Conservation (phyloP, 192 early-diverging fungal genomes). For the Linderina pennispora region DNA sequence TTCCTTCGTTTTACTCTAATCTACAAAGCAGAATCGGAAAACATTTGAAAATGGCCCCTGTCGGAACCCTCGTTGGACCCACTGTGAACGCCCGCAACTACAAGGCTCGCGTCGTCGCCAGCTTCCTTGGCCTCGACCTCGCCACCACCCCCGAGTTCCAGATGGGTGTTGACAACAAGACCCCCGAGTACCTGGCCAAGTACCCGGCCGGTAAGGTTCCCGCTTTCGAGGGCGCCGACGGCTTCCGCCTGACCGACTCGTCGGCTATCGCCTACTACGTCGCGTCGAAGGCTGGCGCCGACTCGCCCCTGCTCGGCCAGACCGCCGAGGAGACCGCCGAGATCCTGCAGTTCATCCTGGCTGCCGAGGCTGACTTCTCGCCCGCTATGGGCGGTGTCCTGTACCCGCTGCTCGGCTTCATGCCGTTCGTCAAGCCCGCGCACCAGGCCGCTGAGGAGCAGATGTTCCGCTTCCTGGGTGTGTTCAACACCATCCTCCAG, state of each 20-base stretch:
- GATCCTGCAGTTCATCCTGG: constrained; percentile 60
- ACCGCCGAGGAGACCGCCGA: constrained; percentile 51
- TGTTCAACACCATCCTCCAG: constrained; percentile 73
- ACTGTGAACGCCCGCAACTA: constrained; percentile 33
- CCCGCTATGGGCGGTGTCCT: constrained; percentile 42
- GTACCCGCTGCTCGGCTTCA: constrained; percentile 42
- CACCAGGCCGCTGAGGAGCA: constrained; percentile 69
- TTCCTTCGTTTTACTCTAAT: neutral
- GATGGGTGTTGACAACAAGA: constrained; percentile 69
- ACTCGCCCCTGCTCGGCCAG: constrained; percentile 46
- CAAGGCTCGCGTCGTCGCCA: constrained; percentile 70
- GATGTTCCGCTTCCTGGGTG: constrained; percentile 54
- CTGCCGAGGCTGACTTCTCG: constrained; percentile 51
- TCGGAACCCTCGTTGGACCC: constrained; percentile 35
- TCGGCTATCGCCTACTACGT: constrained; percentile 67
- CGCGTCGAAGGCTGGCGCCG: constrained; percentile 6
- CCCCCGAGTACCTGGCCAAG: constrained; percentile 80
- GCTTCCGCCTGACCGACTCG: constrained; percentile 65
- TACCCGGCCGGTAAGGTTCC: constrained; percentile 92
- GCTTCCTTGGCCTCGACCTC: constrained; percentile 72
- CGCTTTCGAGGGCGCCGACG: constrained; percentile 76
- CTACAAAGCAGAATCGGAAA: neutral
- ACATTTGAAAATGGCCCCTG: constrained; percentile 35
- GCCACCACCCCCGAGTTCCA: constrained; percentile 53
- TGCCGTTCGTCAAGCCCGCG: constrained; percentile 49